Base-by-base conservation (phyloP, 2,329 filamentous ascomycete genomes). In the Tothia fuscella region DNA sequence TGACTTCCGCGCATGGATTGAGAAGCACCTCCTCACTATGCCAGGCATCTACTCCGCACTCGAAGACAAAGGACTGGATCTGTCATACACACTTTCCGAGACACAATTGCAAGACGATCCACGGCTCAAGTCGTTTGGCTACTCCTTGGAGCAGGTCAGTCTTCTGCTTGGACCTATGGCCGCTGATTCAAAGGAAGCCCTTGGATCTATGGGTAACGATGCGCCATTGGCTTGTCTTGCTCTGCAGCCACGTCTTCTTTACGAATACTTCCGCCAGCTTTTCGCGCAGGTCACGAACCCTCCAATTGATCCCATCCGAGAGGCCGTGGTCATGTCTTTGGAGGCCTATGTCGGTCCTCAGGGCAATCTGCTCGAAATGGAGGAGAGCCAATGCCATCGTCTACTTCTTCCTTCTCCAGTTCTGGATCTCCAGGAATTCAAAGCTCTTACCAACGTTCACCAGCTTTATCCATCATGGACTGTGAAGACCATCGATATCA, bases 241-340 rank as follows among this genome's bases (percentile, higher is more conserved):
- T n/a, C 76, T 83, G 50, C 83, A 88, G 48, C 87, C 89, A 51
- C 83, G 88, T 51, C 71, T 94, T 41, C 74, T 95, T 16, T 93
- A 84, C 61, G 89, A 95, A 62, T 96, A 96, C 67, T 96, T 96
- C 80, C 80, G 89, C 48, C 85, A 96, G 68, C 79, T 96, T 32
- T 96, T 96, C 61, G 89, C 89, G 7, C 89, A 96, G 66, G 89
- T 96, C 60, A 96, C 89, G 47, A 96, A 96, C 63, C 89, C 89
- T 51, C 89, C 89, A 12, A 96, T 96, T 56, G 89, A 96, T 57
- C 89, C 89, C 24, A 96, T 96, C 53, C 76, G 89, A 62, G 89
- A 96, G 71, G 89, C 88, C 21, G 91, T 95, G 55, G 89, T 96
- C 62, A 96, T 96, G 89, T 95, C 89, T 43, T 68, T 96, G 30